A percentile compares a stretch with the other conserved stretches of the same genome.
phyloP scores from a whole-genome alignment of 257 asterid species.

The Nicotiana obtusifolia region DNA sequence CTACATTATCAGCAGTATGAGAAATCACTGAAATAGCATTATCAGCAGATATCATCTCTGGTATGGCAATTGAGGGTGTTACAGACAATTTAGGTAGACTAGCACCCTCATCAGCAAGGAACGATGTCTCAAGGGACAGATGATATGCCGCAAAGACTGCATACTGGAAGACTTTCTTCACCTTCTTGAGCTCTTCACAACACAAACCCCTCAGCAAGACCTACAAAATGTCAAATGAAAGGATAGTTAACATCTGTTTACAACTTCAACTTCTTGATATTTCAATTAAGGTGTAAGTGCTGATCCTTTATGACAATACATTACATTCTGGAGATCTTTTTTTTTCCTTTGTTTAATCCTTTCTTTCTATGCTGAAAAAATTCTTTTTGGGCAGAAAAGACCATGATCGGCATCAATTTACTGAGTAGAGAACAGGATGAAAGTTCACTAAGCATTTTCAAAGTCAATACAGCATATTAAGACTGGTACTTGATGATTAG shows the following conservation, averaged over 20 bases:
- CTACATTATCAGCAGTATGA: slow-evolving; percentile 19
- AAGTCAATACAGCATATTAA: not conserved
- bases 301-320: not conserved
- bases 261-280: not conserved
- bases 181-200: slow-evolving; percentile 74
- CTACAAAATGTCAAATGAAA: slow-evolving; percentile 32
- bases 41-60: slow-evolving; percentile 21
- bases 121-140: slow-evolving; percentile 80
- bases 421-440: not conserved
- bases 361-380: not conserved
- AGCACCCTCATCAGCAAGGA: slow-evolving; percentile 96
- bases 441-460: not conserved
- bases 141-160: slow-evolving; percentile 96
- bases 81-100: slow-evolving; percentile 49
- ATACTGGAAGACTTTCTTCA: slow-evolving; percentile 66
- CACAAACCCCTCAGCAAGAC: slow-evolving; percentile 72
- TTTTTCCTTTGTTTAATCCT: not conserved
- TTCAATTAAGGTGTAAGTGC: not conserved
- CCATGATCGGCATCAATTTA: not conserved
- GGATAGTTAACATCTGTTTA: slow-evolving; percentile 1
- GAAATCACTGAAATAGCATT: slow-evolving; percentile 24
- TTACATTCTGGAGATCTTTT: not conserved
- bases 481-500: not conserved
- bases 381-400: not conserved
- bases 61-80: slow-evolving; percentile 20